Conservation (phyloP, 2,329 filamentous ascomycete species). For the Cladosporium sp. region DNA sequence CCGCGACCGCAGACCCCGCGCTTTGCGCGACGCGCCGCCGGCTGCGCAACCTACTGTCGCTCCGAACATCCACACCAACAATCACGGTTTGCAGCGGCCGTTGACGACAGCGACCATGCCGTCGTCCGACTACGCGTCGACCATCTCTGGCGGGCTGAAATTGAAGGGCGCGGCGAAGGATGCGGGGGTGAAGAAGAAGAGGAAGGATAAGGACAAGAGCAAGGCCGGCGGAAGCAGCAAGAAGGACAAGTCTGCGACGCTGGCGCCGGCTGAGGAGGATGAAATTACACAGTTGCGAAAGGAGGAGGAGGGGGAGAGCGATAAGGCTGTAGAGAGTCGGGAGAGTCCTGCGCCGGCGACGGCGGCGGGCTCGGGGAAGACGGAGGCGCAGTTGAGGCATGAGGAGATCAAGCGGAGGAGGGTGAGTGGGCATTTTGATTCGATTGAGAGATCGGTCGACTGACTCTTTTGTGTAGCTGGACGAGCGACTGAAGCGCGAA, state of each 20-base stretch:
- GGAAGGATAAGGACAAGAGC: slow-evolving; percentile 42
- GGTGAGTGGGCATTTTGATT: slow-evolving; percentile 46
- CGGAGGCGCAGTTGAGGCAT: slow-evolving; percentile 73
- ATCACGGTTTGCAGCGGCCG: too few relatives aligned
- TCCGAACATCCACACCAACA: too few relatives aligned
- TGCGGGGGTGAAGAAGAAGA: slow-evolving; percentile 59
- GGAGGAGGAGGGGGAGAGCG: neutral
- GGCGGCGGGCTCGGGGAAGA: slow-evolving; percentile 51
- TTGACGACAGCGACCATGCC: slow-evolving; percentile 47
- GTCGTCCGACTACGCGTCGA: slow-evolving; percentile 65
- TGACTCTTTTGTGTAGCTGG: slow-evolving; percentile 49
- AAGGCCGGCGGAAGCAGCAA: slow-evolving; percentile 23
- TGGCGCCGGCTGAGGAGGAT: neutral
- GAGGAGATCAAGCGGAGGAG: slow-evolving; percentile 77
- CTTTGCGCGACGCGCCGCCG: too few relatives aligned
- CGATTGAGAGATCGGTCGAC: neutral
- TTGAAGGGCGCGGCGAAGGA: slow-evolving; percentile 67
- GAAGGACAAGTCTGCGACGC: neutral
- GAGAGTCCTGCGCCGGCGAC: neutral
- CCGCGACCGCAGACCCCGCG: too few relatives aligned
- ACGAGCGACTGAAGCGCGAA: slow-evolving; percentile 74
- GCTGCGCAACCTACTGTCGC: too few relatives aligned
- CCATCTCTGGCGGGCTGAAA: slow-evolving; percentile 69
- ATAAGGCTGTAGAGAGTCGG: slow-evolving; percentile 31
- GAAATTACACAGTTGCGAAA: neutral